These are phyloP conservation scores for Zelopaecilomyces penicillatus DNA, from an alignment of 2,329 filamentous ascomycete genomes.

Conservation along the genomic window DNA sequence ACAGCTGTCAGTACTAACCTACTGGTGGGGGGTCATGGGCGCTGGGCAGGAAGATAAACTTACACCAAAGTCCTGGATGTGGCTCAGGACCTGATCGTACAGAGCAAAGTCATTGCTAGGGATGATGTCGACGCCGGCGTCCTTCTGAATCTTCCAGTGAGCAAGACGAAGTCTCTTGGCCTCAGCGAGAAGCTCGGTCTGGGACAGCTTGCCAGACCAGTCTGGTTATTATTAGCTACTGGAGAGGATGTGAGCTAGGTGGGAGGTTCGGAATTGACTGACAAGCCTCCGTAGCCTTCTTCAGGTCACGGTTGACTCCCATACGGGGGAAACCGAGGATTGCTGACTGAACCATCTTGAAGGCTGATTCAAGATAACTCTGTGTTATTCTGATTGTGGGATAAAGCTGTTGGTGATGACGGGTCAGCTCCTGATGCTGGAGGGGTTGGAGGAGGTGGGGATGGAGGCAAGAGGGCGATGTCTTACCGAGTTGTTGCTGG, in stretches of 20 bases:
- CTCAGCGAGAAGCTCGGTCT: conserved; percentile 83
- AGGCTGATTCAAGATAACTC: conserved; percentile 19
- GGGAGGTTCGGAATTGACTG: conserved; percentile 33
- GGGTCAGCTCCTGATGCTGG: too few species aligned
- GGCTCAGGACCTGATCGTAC: conserved; percentile 95
- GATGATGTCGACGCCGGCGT: conserved; percentile 94
- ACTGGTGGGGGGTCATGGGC: neutral
- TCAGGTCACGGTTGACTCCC: conserved; percentile 96
- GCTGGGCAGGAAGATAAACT: conserved; percentile 26
- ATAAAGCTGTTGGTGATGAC: neutral
- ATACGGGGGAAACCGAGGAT: conserved; percentile 98
- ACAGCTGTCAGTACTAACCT: conserved; percentile 5
- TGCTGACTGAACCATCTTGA: conserved; percentile 58
- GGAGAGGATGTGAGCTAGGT: conserved; percentile 4
- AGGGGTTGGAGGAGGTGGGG: too few species aligned
- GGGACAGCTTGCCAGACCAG: conserved; percentile 92
- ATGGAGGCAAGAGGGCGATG: neutral
- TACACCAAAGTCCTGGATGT: conserved; percentile 97
- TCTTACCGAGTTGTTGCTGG: conserved; percentile 2
- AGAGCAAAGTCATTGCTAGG: conserved; percentile 99
- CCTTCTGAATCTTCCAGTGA: conserved; percentile 99
- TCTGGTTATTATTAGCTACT: conserved; percentile 28
- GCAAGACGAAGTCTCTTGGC: conserved; percentile 92
- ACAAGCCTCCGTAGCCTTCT: conserved; percentile 98
- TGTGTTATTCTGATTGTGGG: neutral